Percentiles rank a stretch among this genome's conserved stretches.
Conservation (phyloP, 257 asterid genomes). For the Ajuga chamaepitys region DNA sequence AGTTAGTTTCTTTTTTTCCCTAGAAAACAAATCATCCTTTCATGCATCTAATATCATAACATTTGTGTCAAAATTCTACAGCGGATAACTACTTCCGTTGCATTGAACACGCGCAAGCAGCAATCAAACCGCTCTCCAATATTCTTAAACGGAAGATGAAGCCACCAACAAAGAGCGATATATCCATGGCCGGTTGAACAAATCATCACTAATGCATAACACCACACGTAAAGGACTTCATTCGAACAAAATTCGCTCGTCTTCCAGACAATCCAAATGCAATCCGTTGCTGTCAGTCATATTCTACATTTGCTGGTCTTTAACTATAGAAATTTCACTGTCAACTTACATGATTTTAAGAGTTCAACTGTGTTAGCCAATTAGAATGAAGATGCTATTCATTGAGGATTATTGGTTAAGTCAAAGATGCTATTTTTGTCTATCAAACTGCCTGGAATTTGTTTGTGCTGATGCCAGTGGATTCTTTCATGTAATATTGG, state of each 20-base stretch:
- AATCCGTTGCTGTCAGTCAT: not conserved
- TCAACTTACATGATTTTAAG: not conserved
- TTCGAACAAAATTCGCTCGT: not conserved
- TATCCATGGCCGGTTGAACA: conserved; percentile 30
- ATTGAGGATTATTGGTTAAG: not conserved
- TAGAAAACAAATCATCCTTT: not conserved
- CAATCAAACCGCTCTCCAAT: conserved; percentile 50
- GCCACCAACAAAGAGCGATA: conserved; percentile 26
- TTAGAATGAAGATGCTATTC: not conserved
- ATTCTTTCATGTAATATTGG: not conserved
- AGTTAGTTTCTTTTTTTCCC: too few species aligned
- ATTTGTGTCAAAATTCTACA: conserved; percentile 16
- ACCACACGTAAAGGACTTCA: not conserved
- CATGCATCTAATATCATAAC: not conserved
- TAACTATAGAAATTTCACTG: not conserved
- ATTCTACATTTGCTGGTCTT: not conserved
- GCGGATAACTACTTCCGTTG: conserved; percentile 73
- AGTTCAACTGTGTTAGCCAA: not conserved
- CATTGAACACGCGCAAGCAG: conserved; percentile 69
- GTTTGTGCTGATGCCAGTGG: not conserved
- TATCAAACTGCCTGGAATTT: not conserved
- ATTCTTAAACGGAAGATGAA: conserved; percentile 73
- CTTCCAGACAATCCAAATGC: not conserved
- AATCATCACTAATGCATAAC: not conserved
- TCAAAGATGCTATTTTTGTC: not conserved